Evolutionary conservation across 1,139 yeast species (phyloP).

Genomic region (Taphrina communis): DNA sequence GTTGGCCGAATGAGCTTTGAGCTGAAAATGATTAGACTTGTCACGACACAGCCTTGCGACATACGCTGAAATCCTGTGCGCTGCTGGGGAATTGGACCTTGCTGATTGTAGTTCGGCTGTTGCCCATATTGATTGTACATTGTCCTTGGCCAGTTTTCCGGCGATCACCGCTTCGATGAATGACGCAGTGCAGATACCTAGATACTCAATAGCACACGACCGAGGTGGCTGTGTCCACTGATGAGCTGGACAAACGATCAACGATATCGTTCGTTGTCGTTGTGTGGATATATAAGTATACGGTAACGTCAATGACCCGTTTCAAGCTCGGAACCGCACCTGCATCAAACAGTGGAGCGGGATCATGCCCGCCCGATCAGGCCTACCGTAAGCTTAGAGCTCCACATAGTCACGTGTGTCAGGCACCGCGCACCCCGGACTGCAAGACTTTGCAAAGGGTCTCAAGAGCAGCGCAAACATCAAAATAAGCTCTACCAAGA

Average conservation of each 20-base stretch:
- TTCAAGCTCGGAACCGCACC: background rate
- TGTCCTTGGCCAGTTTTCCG: slow-evolving; percentile 1
- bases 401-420: slow-evolving; percentile 13
- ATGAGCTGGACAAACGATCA: too few relatives aligned
- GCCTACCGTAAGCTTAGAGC: background rate
- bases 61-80: slow-evolving; percentile 39
- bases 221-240: too few relatives aligned
- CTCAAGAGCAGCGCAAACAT: slow-evolving; percentile 1
- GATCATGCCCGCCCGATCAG: background rate
- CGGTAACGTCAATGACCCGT: slow-evolving; percentile 1
- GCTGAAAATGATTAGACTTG: slow-evolving; percentile 3
- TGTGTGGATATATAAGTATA: background rate
- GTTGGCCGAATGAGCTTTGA: slow-evolving; percentile 21
- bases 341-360: background rate
- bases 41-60: background rate
- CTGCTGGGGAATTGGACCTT: slow-evolving; percentile 33
- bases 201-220: too few relatives aligned
- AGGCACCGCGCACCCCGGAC: slow-evolving; percentile 13
- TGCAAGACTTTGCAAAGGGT: slow-evolving; percentile 18
- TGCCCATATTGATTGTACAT: slow-evolving; percentile 37
- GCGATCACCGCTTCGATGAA: background rate
- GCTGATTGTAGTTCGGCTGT: slow-evolving; percentile 19
- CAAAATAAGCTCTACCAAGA: background rate
- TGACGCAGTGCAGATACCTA: too few relatives aligned
- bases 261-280: too few relatives aligned